A percentile compares a stretch with the other conserved stretches of the same genome.
These are phyloP conservation scores for Leccinum boreale DNA, from an alignment of 768 basidiomycete species.

Conservation along the genomic window DNA sequence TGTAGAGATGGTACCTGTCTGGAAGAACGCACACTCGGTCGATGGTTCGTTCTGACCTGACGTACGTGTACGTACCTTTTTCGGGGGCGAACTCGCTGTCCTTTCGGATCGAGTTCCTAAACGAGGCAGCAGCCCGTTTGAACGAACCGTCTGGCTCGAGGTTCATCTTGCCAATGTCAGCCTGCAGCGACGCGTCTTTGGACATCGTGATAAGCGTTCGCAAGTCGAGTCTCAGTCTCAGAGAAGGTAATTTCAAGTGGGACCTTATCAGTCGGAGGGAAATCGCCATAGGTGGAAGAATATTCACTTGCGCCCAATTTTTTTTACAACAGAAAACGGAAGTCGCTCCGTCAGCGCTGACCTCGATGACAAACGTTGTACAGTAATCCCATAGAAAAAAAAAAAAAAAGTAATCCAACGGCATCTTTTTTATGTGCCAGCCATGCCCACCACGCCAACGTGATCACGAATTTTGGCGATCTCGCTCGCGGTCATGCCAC, in stretches of 20 bases:
- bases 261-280: slow-evolving; percentile 5
- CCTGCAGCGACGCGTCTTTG: slow-evolving; percentile 35
- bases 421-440: slow-evolving; percentile 51
- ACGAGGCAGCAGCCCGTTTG: slow-evolving; percentile 50
- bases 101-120: slow-evolving; percentile 54
- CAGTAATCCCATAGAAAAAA: slow-evolving; percentile 6
- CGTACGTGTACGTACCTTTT: slow-evolving; percentile 48
- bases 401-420: neutral
- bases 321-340: neutral
- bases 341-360: slow-evolving; percentile 4
- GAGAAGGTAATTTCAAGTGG: neutral
- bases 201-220: slow-evolving; percentile 22
- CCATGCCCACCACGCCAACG: slow-evolving; percentile 88
- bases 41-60: too few relatives aligned
- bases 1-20: slow-evolving; percentile 92
- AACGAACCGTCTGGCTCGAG: slow-evolving; percentile 63
- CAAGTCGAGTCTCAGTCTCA: neutral
- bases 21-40: neutral
- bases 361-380: slow-evolving; percentile 14
- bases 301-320: slow-evolving; percentile 1
- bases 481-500: slow-evolving; percentile 74
- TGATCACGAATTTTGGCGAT: slow-evolving; percentile 90
- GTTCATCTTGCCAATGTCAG: slow-evolving; percentile 55
- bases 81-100: slow-evolving; percentile 71
- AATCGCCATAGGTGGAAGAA: slow-evolving; percentile 18